Evolutionary conservation across 441 rosid genomes (phyloP).

Genomic region (Jatropha multifida): DNA sequence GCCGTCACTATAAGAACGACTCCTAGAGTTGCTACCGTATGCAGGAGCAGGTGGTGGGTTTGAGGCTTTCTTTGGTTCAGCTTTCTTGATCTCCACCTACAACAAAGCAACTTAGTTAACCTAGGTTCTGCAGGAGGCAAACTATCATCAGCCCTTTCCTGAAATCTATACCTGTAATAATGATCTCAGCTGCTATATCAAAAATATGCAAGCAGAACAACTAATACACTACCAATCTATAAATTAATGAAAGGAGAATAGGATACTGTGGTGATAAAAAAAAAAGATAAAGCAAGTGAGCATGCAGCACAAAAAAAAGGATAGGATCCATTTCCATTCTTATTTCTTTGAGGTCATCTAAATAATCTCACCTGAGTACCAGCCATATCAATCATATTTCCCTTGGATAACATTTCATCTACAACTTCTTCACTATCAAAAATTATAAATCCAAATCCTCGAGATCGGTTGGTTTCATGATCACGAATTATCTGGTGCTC

Average conservation of each 20-base stretch:
- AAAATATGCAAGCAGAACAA: slow-evolving; percentile 14
- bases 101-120: slow-evolving; percentile 96
- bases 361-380: slow-evolving; percentile 80
- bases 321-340: slow-evolving; percentile 26
- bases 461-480: slow-evolving; percentile 82
- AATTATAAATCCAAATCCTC: slow-evolving; percentile 88
- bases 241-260: background rate
- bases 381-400: slow-evolving; percentile 92
- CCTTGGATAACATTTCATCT: slow-evolving; percentile 74
- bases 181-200: slow-evolving; percentile 37
- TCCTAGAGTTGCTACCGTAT: slow-evolving; percentile 85
- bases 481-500: slow-evolving; percentile 88
- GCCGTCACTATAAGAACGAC: slow-evolving; percentile 70
- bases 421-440: slow-evolving; percentile 85
- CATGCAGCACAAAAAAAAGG: slow-evolving; percentile 7
- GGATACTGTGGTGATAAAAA: background rate
- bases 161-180: slow-evolving; percentile 43
- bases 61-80: slow-evolving; percentile 98
- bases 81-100: slow-evolving; percentile 99
- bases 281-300: slow-evolving; percentile 7
- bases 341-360: slow-evolving; percentile 24
- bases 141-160: slow-evolving; percentile 44
- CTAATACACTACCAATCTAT: slow-evolving; percentile 11
- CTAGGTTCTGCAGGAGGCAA: slow-evolving; percentile 58
- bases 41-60: slow-evolving; percentile 84